phyloP scores from a whole-genome alignment of 352 stramenopile genomes.

The Hyaloperonospora arabidopsidis region DNA sequence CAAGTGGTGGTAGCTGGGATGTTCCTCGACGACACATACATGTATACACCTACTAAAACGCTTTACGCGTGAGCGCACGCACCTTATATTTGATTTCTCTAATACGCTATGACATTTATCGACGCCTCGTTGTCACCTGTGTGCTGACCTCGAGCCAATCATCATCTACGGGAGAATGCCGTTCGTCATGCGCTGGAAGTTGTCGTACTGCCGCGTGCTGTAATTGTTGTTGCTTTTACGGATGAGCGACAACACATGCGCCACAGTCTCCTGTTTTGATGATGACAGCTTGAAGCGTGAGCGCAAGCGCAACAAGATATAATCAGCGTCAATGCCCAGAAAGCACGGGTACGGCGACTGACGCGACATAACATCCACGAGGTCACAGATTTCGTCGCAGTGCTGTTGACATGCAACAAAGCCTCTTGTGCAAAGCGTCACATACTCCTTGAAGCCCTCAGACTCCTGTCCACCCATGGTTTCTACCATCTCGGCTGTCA shows the following conservation, averaged over 20 bases:
- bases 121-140: slow-evolving; percentile 8
- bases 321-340: slow-evolving; percentile 65
- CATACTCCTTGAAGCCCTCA: slow-evolving; percentile 93
- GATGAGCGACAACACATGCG: slow-evolving; percentile 86
- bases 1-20: neutral
- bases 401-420: slow-evolving; percentile 96
- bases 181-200: slow-evolving; percentile 92
- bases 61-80: slow-evolving; percentile 5
- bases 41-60: slow-evolving; percentile 10
- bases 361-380: slow-evolving; percentile 95
- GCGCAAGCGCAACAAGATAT: slow-evolving; percentile 83
- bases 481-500: slow-evolving; percentile 98
- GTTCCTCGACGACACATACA: neutral
- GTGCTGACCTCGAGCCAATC: slow-evolving; percentile 2
- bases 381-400: slow-evolving; percentile 91
- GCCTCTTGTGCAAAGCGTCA: slow-evolving; percentile 94
- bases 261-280: slow-evolving; percentile 85
- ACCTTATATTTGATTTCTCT: slow-evolving; percentile 17
- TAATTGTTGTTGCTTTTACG: slow-evolving; percentile 90
- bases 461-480: slow-evolving; percentile 91
- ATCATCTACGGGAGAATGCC: slow-evolving; percentile 77
- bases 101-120: slow-evolving; percentile 9
- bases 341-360: slow-evolving; percentile 97
- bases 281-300: slow-evolving; percentile 82
- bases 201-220: slow-evolving; percentile 89